Base-by-base conservation (phyloP, 2,329 filamentous ascomycete species). In the Fusarium sp. region DNA sequence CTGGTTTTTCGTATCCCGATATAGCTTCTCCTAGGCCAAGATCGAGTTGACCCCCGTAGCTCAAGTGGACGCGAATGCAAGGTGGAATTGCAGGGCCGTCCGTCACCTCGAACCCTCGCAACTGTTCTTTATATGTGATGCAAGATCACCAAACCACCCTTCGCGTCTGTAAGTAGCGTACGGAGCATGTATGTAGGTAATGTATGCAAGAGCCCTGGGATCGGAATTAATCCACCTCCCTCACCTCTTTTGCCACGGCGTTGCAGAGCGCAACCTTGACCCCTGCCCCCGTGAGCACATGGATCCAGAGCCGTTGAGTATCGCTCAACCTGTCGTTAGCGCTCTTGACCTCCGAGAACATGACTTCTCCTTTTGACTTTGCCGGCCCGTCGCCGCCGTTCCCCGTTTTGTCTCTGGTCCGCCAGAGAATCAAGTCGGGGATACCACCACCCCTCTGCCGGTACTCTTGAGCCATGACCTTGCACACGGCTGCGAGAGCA, bases 401-500 rank as follows among this genome's bases (percentile, higher is more conserved):
- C 54, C 77, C 81, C 68, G 79, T 74, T 5, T 78, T 72, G 61
- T 79, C 74, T 37, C 63, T 56, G 35, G 75, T 78, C 77, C 91
- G 90, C 97, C 97, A 99, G 3, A 99, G 88, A 73, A 99, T 93
- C 72, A 99, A 84, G 86, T 99, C 97, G 5, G 97, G 97, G 70
- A 99, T 92, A 0, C 97, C 97, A 18, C 95, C 93, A 5, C 94
- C 94, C 59, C 97, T 87, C 77, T 94, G 92, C 73, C 91, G 90
- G 83, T 99, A 99, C 82, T 99, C 97, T 84, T 99, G 95, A 45
- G 95, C 95, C 88, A 98, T 92, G 45, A 98, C 95, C 83, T 96
- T 97, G 85, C 97, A 98, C 33, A 98, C 88, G 0, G 92, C 92
- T 7, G 94, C 94, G 69, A 99, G 86, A 1, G 94, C 95, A 71